Conservation (phyloP, 306 rosid species). For the Dicorynia guianensis region DNA sequence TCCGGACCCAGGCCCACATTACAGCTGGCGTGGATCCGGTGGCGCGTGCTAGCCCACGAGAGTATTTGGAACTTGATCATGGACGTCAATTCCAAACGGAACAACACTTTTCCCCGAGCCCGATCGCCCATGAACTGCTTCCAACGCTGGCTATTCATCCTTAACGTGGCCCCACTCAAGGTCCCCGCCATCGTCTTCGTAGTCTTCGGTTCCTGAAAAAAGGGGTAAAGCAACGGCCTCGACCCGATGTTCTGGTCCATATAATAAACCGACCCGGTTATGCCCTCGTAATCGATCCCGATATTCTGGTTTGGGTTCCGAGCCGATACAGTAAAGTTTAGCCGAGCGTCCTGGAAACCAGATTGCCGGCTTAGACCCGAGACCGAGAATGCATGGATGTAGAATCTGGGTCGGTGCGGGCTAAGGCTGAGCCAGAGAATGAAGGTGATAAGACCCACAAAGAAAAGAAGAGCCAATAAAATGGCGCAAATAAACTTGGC, state of each 20-base stretch:
- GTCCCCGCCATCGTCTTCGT: slow-evolving; percentile 52
- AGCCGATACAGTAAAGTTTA: slow-evolving; percentile 57
- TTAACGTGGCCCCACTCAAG: slow-evolving; percentile 59
- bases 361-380: slow-evolving; percentile 57
- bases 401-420: slow-evolving; percentile 87
- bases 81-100: slow-evolving; percentile 67
- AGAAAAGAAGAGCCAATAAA: slow-evolving; percentile 61
- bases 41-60: slow-evolving; percentile 70
- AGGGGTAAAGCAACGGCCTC: slow-evolving; percentile 49
- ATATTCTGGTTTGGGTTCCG: slow-evolving; percentile 81
- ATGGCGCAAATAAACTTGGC: slow-evolving; percentile 75
- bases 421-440: slow-evolving; percentile 87
- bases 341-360: slow-evolving; percentile 58
- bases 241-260: slow-evolving; percentile 67
- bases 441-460: slow-evolving; percentile 66
- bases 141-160: slow-evolving; percentile 63
- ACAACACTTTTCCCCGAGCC: slow-evolving; percentile 62
- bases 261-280: slow-evolving; percentile 65
- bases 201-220: slow-evolving; percentile 73
- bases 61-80: slow-evolving; percentile 66
- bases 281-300: slow-evolving; percentile 61
- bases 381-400: slow-evolving; percentile 64
- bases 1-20: slow-evolving; percentile 69
- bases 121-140: slow-evolving; percentile 66
- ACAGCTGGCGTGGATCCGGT: slow-evolving; percentile 77